Evolutionary conservation across 305 asterid species (phyloP), one percentile per base, ranked within the genome.

Genomic region (Solanum hybrid): DNA sequence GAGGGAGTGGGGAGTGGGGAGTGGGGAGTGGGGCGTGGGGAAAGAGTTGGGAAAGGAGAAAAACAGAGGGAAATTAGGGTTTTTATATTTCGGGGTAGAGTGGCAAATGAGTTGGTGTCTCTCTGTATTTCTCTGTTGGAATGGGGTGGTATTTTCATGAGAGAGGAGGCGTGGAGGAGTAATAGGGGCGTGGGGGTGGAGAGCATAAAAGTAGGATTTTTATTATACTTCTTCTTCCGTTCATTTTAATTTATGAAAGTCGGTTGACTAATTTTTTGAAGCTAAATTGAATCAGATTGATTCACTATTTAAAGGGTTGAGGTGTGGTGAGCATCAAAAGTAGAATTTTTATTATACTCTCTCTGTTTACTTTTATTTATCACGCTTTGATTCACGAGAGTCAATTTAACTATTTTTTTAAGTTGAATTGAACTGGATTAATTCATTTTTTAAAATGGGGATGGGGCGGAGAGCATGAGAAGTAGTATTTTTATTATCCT

Each of bases 51-150:
- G 87, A 82, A 89, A 84, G 40, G 88, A 36, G 85, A 36, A 89
- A 89, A 88, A 71, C 73, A 85, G 88, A 35, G 82, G 81, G 90
- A 89, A 89, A 91, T 90, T 92, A 93, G 93, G 92, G 93, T 92
- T 92, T 92, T 91, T 84, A 89, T 93, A 91, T 87, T 75, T 80
- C 88, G 38, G 32, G 76, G 40, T 76, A 85, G 88, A 69, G 88
- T 85, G 76, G 87, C 64, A 92, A 91, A 92, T 93, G 94, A 92
- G 95, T 92, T 93, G 95, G 88, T 73, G 51, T 89, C 60, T 89
- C 89, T 71, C 42, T 72, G 69, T 86, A 71, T 15, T 72, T 38
- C 87, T 29, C 17, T 29, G 29, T 45, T 51, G 87, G 87, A 84
- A 31, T 84, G 75, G 75, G 42, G 75, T 60, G 71, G 71, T 60